Evolutionary conservation across 2,329 filamentous ascomycete genomes (phyloP).

Genomic region (Scedosporium minutisporum): DNA sequence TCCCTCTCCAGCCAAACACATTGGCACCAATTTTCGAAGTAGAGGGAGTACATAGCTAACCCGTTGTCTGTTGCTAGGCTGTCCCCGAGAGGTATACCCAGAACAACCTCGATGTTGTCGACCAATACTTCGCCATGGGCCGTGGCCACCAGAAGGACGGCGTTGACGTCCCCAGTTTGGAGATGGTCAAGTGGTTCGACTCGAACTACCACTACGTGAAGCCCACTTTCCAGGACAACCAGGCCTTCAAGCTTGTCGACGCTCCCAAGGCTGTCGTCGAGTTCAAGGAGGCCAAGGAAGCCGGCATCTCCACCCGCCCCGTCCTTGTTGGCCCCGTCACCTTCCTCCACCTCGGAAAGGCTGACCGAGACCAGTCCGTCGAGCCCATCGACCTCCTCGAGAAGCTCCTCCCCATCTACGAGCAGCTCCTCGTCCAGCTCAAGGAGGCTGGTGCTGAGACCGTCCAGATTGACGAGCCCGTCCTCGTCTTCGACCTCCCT

Average conservation of each 20-base stretch:
- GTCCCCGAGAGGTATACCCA: conserved; percentile 89
- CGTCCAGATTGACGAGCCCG: conserved; percentile 97
- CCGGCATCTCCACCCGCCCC: conserved; percentile 83
- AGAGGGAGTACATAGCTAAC: conserved; percentile 5
- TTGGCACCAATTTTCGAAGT: not conserved
- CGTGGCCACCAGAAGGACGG: conserved; percentile 94
- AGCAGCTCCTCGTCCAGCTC: conserved; percentile 83
- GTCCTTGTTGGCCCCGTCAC: conserved; percentile 93
- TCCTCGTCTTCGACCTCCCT: conserved; percentile 89
- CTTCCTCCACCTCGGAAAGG: conserved; percentile 96
- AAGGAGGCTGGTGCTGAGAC: conserved; percentile 93
- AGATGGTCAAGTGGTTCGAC: conserved; percentile 99
- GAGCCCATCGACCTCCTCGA: conserved; percentile 89
- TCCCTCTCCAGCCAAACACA: not conserved
- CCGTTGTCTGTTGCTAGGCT: conserved; percentile 41
- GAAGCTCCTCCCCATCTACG: conserved; percentile 90
- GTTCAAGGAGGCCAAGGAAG: conserved; percentile 96
- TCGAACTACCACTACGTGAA: conserved; percentile 99
- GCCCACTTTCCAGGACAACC: conserved; percentile 93
- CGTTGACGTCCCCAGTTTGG: conserved; percentile 85
- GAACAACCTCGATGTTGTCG: conserved; percentile 76
- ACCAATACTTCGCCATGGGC: conserved; percentile 99
- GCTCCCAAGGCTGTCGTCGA: conserved; percentile 90
- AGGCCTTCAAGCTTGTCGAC: conserved; percentile 81
- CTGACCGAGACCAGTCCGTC: conserved; percentile 87